Conservation (phyloP, 768 basidiomycete species). For the Amanita thiersii region DNA sequence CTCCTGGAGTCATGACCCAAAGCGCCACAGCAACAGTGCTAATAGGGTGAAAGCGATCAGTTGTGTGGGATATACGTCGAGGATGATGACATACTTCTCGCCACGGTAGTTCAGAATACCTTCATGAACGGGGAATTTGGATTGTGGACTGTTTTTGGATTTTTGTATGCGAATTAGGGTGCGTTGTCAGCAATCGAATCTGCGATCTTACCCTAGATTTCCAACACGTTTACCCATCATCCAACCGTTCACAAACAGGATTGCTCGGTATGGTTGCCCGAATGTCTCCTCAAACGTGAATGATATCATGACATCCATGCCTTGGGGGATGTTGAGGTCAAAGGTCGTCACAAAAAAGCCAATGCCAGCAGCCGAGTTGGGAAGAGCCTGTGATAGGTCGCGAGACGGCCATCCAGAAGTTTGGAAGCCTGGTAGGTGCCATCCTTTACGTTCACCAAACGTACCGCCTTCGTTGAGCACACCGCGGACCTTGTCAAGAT, state of each 20-base stretch:
- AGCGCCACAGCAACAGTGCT: conserved; percentile 58
- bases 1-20: conserved; percentile 53
- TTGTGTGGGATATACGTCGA: conserved; percentile 1
- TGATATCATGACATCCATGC: conserved; percentile 61
- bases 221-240: conserved; percentile 79
- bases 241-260: conserved; percentile 83
- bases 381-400: conserved; percentile 51
- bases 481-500: conserved; percentile 61
- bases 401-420: conserved; percentile 48
- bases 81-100: conserved; percentile 41
- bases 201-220: conserved; percentile 49
- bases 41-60: neutral
- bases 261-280: conserved; percentile 61
- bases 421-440: conserved; percentile 64
- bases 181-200: neutral
- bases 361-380: conserved; percentile 51
- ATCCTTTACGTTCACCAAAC: conserved; percentile 62
- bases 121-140: conserved; percentile 76
- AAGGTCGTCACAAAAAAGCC: conserved; percentile 81
- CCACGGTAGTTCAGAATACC: conserved; percentile 73
- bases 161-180: no score
- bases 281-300: conserved; percentile 58
- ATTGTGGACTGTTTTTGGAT: conserved; percentile 53
- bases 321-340: conserved; percentile 46
- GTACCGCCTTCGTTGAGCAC: conserved; percentile 68